Evolutionary conservation across 2,329 filamentous ascomycete species (phyloP), one percentile per base, ranked within the genome.

Genomic region (Helotiales sp.): DNA sequence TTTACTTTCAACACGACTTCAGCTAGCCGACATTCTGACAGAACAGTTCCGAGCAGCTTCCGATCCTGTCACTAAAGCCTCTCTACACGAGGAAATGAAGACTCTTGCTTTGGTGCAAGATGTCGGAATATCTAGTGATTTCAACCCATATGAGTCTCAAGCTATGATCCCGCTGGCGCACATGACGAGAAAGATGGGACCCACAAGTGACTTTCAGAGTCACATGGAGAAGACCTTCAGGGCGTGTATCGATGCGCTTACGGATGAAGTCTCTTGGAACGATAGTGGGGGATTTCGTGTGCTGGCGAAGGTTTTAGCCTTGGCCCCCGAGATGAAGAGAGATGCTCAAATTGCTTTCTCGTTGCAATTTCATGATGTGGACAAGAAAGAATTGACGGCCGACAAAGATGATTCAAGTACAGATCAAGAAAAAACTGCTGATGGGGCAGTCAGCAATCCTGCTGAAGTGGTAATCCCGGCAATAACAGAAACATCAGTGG

Each of bases 341-440:
- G 60, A 68, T n/a, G 63, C 65, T 1, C 42, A 58, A 27, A 67
- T 71, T 17, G 55, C 69, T 1, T 36, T 60, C 0, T 71, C 69
- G 0, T 68, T 68, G 3, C 50, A 61, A 17, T 71, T 71, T 40
- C 69, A 59, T 6, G 44, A 22, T 17, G 55, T 53, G 19, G 51
- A 52, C 22, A 25, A 57, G 30, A 33, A 54, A 33, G 22, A 25
- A 8, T 51, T 51, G 31, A 46, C 55, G 2, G 24, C 40, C 5
- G 13, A 42, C 33, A 27, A 56, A 22, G 5, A 9, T 17, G 47
- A 51, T 12, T n/a, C n/a, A n/a, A 38, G 10, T 27, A 33, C 38
- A 6, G 31, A 9, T 44, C 22, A 4, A 13, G 22, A 44, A 25
- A 5, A 3, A n/a, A 24, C 13, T 24, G 5, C 40, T 44, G 40